A percentile compares a stretch with the other conserved stretches of the same genome.
phyloP scores from a whole-genome alignment of 768 basidiomycete genomes.

The Rhodotorula kratochvilovae region DNA sequence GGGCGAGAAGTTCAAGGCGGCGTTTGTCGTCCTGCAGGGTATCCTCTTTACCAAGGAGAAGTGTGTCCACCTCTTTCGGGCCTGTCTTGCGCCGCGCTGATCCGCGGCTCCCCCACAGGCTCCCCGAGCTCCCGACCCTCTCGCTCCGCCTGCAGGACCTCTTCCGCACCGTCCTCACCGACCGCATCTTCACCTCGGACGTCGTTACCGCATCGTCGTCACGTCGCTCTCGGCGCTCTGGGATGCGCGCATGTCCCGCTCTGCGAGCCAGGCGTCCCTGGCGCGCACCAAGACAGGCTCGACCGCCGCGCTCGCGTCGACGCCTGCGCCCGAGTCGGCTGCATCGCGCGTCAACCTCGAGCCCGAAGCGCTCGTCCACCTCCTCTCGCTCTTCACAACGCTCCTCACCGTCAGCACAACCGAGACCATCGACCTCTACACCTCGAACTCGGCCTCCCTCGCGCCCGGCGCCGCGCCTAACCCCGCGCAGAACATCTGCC shows the following conservation, averaged over 20 bases:
- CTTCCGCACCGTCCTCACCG: conserved; percentile 61
- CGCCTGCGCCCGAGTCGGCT: neutral
- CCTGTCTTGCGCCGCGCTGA: neutral
- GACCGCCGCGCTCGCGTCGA: neutral
- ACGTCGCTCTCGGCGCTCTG: conserved; percentile 76
- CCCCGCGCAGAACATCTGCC: conserved; percentile 74
- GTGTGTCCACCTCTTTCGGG: conserved; percentile 30
- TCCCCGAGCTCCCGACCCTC: conserved; percentile 47
- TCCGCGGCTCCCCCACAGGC: neutral
- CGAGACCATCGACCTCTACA: conserved; percentile 52
- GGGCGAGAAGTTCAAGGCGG: conserved; percentile 66
- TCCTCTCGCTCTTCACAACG: conserved; percentile 61
- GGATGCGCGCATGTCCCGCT: conserved; percentile 71
- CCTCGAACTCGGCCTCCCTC: neutral
- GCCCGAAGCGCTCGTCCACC: conserved; percentile 62
- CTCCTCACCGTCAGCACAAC: conserved; percentile 64
- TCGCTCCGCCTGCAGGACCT: conserved; percentile 55
- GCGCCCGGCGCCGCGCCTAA: conserved; percentile 47
- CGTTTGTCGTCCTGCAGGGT: conserved; percentile 70
- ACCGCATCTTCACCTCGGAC: conserved; percentile 68
- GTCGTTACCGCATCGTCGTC: conserved; percentile 69
- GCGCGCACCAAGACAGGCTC: conserved; percentile 1
- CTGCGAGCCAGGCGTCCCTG: neutral
- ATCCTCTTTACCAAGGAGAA: conserved; percentile 55
- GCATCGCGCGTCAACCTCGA: conserved; percentile 50